These are phyloP conservation scores for Akanthomyces lecanii DNA, from an alignment of 2,329 filamentous ascomycete genomes.

Conservation along the genomic window DNA sequence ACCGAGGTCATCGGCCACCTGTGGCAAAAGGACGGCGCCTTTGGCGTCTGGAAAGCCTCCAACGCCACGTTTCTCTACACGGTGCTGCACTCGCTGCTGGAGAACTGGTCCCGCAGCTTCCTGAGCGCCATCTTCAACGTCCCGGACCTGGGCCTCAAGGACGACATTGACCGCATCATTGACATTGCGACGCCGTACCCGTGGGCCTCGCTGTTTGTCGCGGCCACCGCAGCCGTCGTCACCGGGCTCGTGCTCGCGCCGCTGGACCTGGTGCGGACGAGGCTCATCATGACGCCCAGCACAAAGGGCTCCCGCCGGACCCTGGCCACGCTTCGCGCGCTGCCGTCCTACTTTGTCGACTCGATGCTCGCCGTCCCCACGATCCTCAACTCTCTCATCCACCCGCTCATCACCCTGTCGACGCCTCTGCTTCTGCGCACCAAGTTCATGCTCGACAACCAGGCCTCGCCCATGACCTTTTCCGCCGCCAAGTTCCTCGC, in stretches of 20 bases:
- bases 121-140: conserved; percentile 88
- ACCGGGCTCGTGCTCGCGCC: conserved; percentile 81
- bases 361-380: conserved; percentile 74
- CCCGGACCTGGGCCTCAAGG: conserved; percentile 73
- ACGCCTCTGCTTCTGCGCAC: conserved; percentile 81
- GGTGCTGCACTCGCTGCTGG: conserved; percentile 77
- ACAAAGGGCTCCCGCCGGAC: conserved; percentile 71
- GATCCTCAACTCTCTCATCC: conserved; percentile 77
- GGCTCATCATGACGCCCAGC: conserved; percentile 80
- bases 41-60: conserved; percentile 91
- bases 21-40: conserved; percentile 83
- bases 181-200: conserved; percentile 75
- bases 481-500: conserved; percentile 77
- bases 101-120: conserved; percentile 87
- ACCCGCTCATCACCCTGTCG: conserved; percentile 75
- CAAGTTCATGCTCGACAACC: conserved; percentile 77
- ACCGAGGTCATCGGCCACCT: conserved; percentile 82
- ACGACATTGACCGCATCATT: conserved; percentile 71
- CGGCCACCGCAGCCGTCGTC: conserved; percentile 58
- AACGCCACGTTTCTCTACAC: conserved; percentile 92
- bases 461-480: conserved; percentile 76
- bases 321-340: conserved; percentile 67
- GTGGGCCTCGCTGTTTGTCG: conserved; percentile 72
- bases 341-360: conserved; percentile 74
- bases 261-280: conserved; percentile 82